Conservation (phyloP, 1,284 basidiomycete genomes). For the Sphaerobolus stellatus region DNA sequence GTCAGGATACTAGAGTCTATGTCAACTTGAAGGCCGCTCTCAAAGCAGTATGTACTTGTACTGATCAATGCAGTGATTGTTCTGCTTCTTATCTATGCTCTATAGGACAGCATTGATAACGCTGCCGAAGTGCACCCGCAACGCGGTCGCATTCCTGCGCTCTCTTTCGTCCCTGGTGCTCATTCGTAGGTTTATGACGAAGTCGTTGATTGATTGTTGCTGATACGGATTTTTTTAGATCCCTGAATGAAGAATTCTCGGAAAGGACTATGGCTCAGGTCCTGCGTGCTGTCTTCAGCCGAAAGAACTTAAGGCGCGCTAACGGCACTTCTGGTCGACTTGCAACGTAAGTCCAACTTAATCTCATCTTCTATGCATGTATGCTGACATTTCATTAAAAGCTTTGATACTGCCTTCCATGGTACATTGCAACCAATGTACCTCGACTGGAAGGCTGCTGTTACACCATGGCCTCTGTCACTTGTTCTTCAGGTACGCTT, state of each 20-base stretch:
- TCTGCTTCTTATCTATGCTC: background rate
- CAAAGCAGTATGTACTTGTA: conserved; percentile 47
- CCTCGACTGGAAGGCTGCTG: conserved; percentile 21
- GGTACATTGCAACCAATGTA: conserved; percentile 24
- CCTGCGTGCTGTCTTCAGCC: conserved; percentile 48
- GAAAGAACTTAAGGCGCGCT: conserved; percentile 46
- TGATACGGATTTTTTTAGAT: background rate
- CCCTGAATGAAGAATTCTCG: conserved; percentile 6
- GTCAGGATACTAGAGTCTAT: conserved; percentile 53
- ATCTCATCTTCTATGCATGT: background rate
- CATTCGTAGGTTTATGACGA: conserved; percentile 16
- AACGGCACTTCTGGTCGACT: conserved; percentile 47
- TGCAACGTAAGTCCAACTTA: conserved; percentile 26
- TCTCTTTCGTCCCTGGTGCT: conserved; percentile 21
- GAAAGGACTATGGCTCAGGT: conserved; percentile 40
- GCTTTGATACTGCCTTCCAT: conserved; percentile 21
- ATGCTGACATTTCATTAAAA: conserved; percentile 4
- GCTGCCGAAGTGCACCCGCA: conserved; percentile 20
- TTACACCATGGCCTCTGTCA: conserved; percentile 30
- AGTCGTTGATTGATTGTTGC: conserved; percentile 46
- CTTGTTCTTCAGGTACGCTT: conserved; percentile 28
- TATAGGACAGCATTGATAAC: background rate
- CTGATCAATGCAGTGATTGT: background rate
- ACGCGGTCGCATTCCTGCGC: conserved; percentile 16
- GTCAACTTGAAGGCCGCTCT: conserved; percentile 57